Evolutionary conservation across 495 filamentous ascomycete species (phyloP).

Genomic region (Friedmanniomyces endolithicus): DNA sequence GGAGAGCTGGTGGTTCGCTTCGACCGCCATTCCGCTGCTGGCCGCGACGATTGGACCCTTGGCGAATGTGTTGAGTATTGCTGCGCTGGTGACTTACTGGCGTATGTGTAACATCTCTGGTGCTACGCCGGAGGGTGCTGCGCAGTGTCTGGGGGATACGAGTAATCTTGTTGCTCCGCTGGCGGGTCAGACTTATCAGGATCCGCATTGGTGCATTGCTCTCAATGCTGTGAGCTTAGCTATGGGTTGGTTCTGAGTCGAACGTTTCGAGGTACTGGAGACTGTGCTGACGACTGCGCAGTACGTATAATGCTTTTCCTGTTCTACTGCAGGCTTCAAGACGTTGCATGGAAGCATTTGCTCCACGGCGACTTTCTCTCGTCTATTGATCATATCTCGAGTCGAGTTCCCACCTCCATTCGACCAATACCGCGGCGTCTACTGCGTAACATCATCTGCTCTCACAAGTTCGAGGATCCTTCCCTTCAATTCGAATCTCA

Average conservation of each 20-base stretch:
- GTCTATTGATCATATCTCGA: no score
- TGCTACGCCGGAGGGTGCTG: not conserved
- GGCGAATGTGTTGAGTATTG: conserved; percentile 66
- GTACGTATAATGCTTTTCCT: no score
- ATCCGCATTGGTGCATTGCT: conserved; percentile 32
- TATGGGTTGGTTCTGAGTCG: conserved; percentile 30
- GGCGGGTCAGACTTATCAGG: conserved; percentile 32
- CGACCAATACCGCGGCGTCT: no score
- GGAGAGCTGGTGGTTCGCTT: conserved; percentile 63
- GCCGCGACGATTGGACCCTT: conserved; percentile 61
- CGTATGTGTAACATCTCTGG: conserved; percentile 34
- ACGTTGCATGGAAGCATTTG: no score
- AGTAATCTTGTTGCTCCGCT: conserved; percentile 25
- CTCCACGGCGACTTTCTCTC: no score
- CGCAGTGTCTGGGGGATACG: not conserved
- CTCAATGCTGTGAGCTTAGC: conserved; percentile 56
- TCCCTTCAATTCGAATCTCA: no score
- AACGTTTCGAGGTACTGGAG: no score
- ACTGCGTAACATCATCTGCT: no score
- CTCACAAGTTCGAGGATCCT: no score
- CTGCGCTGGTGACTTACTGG: conserved; percentile 58
- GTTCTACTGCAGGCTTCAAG: no score
- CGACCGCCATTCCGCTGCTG: conserved; percentile 60
- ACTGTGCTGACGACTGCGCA: no score
- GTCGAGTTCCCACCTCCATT: no score